These are phyloP conservation scores for Amoebophrya sp. DNA, from an alignment of 169 alveolate genomes.

Conservation along the genomic window DNA sequence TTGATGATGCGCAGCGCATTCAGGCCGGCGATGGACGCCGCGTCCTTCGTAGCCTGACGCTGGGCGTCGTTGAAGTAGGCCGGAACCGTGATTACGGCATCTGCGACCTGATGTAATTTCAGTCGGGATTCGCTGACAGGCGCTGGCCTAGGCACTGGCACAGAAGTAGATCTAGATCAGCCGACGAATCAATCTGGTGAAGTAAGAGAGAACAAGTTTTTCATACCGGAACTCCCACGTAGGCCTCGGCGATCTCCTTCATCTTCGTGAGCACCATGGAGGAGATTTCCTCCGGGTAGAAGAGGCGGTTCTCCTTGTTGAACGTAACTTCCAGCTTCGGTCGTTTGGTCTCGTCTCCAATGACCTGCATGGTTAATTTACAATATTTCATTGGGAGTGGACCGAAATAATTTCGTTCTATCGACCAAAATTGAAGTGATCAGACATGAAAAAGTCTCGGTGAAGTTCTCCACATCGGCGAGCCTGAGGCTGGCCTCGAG, in stretches of 20 bases:
- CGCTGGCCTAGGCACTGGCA: no score
- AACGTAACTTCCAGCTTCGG: conserved; percentile 69
- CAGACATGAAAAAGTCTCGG: no score
- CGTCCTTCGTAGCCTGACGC: conserved; percentile 95
- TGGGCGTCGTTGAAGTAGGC: conserved; percentile 94
- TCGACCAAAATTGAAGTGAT: no score
- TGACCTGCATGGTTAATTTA: not conserved
- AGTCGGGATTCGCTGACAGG: no score
- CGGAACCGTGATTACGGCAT: conserved; percentile 94
- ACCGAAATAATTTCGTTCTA: no score
- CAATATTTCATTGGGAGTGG: no score
- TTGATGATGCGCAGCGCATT: conserved; percentile 88
- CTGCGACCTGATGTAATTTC: conserved; percentile 56
- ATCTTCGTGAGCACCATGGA: conserved; percentile 87
- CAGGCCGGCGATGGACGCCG: conserved; percentile 93
- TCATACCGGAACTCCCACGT: conserved; percentile 52
- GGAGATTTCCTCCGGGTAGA: conserved; percentile 88
- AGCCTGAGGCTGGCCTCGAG: no score
- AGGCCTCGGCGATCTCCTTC: conserved; percentile 93
- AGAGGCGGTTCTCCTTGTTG: conserved; percentile 72
- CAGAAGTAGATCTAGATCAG: no score
- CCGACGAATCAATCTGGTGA: no score
- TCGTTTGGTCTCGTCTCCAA: conserved; percentile 44
- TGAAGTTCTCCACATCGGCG: no score
- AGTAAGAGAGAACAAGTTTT: no score